Evolutionary conservation across 768 basidiomycete genomes (phyloP), one percentile per base, ranked within the genome.

Genomic region (Macrolepiota fuliginosa): DNA sequence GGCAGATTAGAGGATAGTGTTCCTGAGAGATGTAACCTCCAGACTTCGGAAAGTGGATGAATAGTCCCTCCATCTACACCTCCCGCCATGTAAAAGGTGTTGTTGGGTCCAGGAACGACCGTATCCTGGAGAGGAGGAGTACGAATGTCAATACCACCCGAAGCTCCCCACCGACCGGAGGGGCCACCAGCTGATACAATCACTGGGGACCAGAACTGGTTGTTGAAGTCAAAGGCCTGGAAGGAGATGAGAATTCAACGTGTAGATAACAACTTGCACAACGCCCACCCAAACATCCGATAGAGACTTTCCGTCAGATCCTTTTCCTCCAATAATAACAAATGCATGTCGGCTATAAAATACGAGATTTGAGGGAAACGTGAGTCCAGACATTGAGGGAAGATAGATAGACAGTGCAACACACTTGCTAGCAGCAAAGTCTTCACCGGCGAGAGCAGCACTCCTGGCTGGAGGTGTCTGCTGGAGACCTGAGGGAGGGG

Each of bases 371-470:
- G 46, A 19, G 22, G 6, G 17, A 40, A 40, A 40, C n/a, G 42
- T 45, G n/a, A 19, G 42, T 15, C 24, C 25, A 25, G 29, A 49
- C 10, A 32, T 49, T 12, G 32, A 42, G n/a, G 27, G 27, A 36
- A 56, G 47, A 66, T 24, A 46, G 54, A 35, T 50, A 61, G 50
- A 37, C 36, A 17, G 0, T 50, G 54, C 29, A 42, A 82, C 90
- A 66, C 61, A 91, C 91, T 92, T 90, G 88, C 88, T 93, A 11
- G 90, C 89, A 49, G 90, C 91, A 64, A 82, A 83, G 75, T 93
- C 92, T 22, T 77, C 74, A 4, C 89, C 92, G 46, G 82, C 76
- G 42, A 91, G 68, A 29, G 88, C 84, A 42, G 82, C 81, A 72
- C 83, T 87, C 69, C 90, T 80, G 29, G 88, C 79, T 13, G 88